Base-by-base conservation (phyloP, 2,329 filamentous ascomycete genomes). In the Incumbomyces delicatus region DNA sequence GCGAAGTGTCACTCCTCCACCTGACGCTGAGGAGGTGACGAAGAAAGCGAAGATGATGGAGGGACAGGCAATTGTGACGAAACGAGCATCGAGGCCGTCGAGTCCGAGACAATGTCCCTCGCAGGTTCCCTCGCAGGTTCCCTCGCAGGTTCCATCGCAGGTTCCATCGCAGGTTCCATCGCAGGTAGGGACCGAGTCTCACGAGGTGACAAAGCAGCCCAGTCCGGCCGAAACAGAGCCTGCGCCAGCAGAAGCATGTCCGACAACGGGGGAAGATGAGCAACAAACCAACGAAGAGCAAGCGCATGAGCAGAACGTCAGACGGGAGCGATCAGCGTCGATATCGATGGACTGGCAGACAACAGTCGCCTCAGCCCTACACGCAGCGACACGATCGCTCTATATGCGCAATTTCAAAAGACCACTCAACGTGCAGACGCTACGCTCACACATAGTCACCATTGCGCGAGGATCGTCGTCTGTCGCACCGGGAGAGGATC, bases 381-480 rank as follows among this genome's bases (percentile, higher is more conserved):
- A 92, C 62, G 76, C 78, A 17, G 80, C 83, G 4, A 90, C 88
- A 2, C 67, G 78, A 29, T 83, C 86, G 13, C 70, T 96, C 39
- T 96, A 95, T 67, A 92, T 96, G 57, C 82, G 83, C 63, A 83
- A 95, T 58, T 78, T 96, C 46, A 89, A 94, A 79, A 82, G 90
- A 39, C 89, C 92, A 8, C 72, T 96, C 17, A 83, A 87, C 49
- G 76, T 80, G 1, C 68, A 72, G 20, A 71, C 73, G 14, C 75
- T 96, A 1, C 78, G 77, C 57, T 72, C 76, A 1, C 80, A 95
- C 59, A 72, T 96, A 3, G 62, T 77, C 36, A 68, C 75, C 6
- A 75, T 95, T 34, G 86, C 87, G 1, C 73, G 80, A 2, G 72
- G 80, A 1, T 70, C 76, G 1, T 68, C 68, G 20, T 63, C 68